phyloP scores from a whole-genome alignment of 2,329 filamentous ascomycete species.

The Xylariales sp. region DNA sequence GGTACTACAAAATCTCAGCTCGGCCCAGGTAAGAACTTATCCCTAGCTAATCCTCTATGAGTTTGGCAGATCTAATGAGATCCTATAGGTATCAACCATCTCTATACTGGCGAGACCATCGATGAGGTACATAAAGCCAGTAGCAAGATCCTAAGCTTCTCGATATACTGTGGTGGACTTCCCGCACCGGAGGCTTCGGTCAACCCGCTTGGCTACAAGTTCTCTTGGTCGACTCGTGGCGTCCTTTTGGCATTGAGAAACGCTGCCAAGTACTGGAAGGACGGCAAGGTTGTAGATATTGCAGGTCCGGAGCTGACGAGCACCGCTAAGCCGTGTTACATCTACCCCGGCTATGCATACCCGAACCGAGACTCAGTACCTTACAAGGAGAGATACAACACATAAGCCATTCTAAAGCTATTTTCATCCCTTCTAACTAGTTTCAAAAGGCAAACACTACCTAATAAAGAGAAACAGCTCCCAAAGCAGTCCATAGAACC shows the following conservation, averaged over 20 bases:
- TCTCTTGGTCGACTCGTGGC: constrained; percentile 75
- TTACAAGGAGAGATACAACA: constrained; percentile 64
- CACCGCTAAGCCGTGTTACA: constrained; percentile 81
- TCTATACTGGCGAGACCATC: constrained; percentile 81
- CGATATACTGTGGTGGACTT: constrained; percentile 79
- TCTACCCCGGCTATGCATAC: constrained; percentile 86
- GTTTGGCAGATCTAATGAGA: not conserved
- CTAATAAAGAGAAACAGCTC: too few relatives aligned
- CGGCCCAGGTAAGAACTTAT: too few relatives aligned
- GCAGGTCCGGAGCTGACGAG: constrained; percentile 70
- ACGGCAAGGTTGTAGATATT: constrained; percentile 68
- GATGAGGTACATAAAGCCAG: constrained; percentile 80
- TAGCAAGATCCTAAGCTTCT: constrained; percentile 79
- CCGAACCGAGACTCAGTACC: constrained; percentile 87
- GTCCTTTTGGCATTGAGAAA: constrained; percentile 83
- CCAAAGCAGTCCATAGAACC: too few relatives aligned
- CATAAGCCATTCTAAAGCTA: too few relatives aligned
- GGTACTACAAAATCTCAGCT: constrained; percentile 13
- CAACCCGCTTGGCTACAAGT: constrained; percentile 93
- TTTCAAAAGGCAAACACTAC: not conserved
- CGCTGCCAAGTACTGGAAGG: constrained; percentile 72
- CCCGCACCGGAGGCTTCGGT: constrained; percentile 66
- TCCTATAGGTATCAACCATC: constrained; percentile 68
- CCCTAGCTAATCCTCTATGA: too few relatives aligned
- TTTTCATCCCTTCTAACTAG: too few relatives aligned